Percentiles rank a stretch among this genome's conserved stretches.
These are phyloP conservation scores for Arctostaphylos glauca DNA, from an alignment of 148 eudicot genomes.

Conservation along the genomic window DNA sequence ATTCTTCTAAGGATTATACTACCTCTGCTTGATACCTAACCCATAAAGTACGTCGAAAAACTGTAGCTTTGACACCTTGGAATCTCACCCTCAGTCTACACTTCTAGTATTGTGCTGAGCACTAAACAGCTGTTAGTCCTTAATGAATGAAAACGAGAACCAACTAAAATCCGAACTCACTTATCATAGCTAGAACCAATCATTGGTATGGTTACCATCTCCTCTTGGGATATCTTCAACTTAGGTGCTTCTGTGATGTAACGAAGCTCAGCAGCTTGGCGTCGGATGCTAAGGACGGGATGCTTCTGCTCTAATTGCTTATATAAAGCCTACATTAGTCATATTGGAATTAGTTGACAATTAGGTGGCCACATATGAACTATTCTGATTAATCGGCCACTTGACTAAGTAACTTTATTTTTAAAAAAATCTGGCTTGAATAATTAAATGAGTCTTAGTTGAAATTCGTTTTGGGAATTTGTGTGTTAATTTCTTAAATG, in stretches of 20 bases:
- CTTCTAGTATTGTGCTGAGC: not conserved
- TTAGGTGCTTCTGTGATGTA: conserved; percentile 96
- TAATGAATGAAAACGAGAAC: not conserved
- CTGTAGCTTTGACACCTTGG: not conserved
- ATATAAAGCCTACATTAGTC: conserved; percentile 36
- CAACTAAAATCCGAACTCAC: conserved; percentile 34
- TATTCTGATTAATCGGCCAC: too few relatives aligned
- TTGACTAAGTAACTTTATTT: too few relatives aligned
- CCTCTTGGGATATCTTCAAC: conserved; percentile 93
- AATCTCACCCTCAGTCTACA: not conserved
- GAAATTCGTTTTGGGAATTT: too few relatives aligned
- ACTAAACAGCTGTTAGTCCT: not conserved
- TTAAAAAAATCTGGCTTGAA: too few relatives aligned
- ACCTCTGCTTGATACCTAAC: not conserved
- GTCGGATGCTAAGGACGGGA: conserved; percentile 76
- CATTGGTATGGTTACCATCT: conserved; percentile 95
- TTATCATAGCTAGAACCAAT: conserved; percentile 93
- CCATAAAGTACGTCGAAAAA: not conserved
- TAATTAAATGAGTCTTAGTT: too few relatives aligned
- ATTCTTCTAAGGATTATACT: not conserved
- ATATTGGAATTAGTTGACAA: too few relatives aligned
- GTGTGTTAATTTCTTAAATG: too few relatives aligned
- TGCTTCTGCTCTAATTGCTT: conserved; percentile 68
- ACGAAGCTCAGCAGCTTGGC: conserved; percentile 93
- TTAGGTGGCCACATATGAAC: too few relatives aligned